These are phyloP conservation scores for Neurospora discreta DNA, from an alignment of 495 filamentous ascomycete genomes.

Conservation along the genomic window DNA sequence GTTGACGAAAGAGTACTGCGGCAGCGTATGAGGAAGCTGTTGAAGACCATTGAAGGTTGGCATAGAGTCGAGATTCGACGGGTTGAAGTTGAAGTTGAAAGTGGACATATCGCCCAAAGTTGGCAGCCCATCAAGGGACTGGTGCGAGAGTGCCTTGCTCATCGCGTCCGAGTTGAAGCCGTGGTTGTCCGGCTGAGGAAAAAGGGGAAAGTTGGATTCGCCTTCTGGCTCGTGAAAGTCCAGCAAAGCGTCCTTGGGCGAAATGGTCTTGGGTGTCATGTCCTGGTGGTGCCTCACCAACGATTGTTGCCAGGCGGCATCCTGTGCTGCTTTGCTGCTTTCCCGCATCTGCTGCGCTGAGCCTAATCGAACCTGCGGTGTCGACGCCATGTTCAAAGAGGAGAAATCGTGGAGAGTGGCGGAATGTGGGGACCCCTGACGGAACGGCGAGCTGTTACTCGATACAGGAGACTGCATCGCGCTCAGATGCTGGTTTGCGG, in stretches of 20 bases:
- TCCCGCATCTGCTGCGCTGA: constrained; percentile 50
- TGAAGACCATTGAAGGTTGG: constrained; percentile 11
- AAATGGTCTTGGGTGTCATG: constrained; percentile 74
- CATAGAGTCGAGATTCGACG: constrained; percentile 23
- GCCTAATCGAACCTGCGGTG: constrained; percentile 33
- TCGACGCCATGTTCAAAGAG: constrained; percentile 14
- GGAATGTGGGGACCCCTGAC: constrained; percentile 58
- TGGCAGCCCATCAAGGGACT: constrained; percentile 34
- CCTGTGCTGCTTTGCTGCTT: constrained; percentile 47
- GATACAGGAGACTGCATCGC: constrained; percentile 38
- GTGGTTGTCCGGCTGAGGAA: constrained; percentile 38
- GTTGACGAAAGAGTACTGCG: constrained; percentile 47
- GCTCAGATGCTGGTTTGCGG: constrained; percentile 48
- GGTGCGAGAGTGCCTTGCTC: constrained; percentile 21
- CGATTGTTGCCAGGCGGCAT: constrained; percentile 44
- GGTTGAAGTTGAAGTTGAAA: constrained; percentile 14
- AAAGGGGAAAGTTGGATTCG: constrained; percentile 57
- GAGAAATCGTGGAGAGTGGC: constrained; percentile 36
- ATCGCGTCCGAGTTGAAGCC: constrained; percentile 21
- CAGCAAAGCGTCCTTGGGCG: constrained; percentile 83
- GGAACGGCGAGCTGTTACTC: constrained; percentile 76
- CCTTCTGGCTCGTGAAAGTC: constrained; percentile 70
- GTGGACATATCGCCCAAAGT: constrained; percentile 20
- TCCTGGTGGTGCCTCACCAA: constrained; percentile 33
- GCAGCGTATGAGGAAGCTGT: constrained; percentile 8